phyloP scores from a whole-genome alignment of 768 basidiomycete species.

The Vararia minispora region DNA sequence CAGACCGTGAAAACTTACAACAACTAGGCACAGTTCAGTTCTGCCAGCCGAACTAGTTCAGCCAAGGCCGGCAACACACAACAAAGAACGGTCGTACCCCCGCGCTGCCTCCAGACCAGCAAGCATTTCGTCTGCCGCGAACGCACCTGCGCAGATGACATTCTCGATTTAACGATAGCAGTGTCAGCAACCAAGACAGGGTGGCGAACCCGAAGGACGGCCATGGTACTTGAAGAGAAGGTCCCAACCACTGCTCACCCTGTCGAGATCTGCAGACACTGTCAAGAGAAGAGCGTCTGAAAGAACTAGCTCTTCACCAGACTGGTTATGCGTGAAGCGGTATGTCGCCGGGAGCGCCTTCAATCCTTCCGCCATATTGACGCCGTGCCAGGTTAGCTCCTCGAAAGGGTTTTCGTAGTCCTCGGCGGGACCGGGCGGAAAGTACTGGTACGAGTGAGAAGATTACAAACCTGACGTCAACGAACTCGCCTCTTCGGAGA shows the following conservation, averaged over 20 bases:
- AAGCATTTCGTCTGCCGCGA: conserved; percentile 45
- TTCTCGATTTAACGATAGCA: too few relatives aligned
- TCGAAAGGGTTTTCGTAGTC: conserved; percentile 34
- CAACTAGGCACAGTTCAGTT: conserved; percentile 43
- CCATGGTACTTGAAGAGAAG: conserved; percentile 48
- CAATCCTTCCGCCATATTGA: conserved; percentile 47
- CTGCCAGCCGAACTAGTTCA: too few relatives aligned
- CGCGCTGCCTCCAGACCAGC: conserved; percentile 43
- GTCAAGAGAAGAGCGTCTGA: neutral
- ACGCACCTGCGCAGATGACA: too few relatives aligned
- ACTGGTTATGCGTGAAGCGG: conserved; percentile 44
- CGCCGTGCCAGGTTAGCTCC: conserved; percentile 40
- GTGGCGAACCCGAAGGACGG: conserved; percentile 42
- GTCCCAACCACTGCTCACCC: conserved; percentile 42
- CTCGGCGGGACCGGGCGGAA: conserved; percentile 32
- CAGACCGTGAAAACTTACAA: conserved; percentile 23
- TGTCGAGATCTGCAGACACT: conserved; percentile 29
- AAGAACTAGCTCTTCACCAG: conserved; percentile 24
- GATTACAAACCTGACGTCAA: neutral
- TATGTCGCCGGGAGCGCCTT: conserved; percentile 44
- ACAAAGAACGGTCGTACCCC: conserved; percentile 30
- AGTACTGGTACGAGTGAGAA: conserved; percentile 23
- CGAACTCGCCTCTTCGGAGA: conserved; percentile 27
- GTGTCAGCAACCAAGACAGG: too few relatives aligned
- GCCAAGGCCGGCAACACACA: conserved; percentile 2